Evolutionary conservation across 805 yeast species (phyloP).

Genomic region (Wickerhamomyces silvicola): DNA sequence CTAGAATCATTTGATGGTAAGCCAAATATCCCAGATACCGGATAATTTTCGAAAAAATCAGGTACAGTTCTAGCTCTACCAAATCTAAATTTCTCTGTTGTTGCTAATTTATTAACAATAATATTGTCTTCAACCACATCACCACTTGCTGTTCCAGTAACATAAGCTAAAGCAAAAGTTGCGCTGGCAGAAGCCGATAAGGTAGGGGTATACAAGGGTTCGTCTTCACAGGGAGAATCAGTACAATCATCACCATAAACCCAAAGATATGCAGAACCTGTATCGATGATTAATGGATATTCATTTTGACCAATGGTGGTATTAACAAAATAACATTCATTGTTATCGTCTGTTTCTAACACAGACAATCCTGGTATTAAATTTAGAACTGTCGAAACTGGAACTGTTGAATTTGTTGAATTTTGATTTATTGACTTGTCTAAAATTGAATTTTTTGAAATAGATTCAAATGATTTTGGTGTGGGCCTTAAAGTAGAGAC

Average conservation of each 20-base stretch:
- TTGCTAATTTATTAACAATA: slow-evolving; percentile 26
- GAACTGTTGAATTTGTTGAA: slow-evolving; percentile 3
- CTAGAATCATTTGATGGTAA: slow-evolving; percentile 40
- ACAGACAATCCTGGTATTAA: slow-evolving; percentile 24
- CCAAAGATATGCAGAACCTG: slow-evolving; percentile 64
- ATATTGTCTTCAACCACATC: slow-evolving; percentile 31
- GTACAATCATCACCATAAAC: slow-evolving; percentile 48
- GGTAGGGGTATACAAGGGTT: slow-evolving; percentile 24
- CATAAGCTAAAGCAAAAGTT: slow-evolving; percentile 44
- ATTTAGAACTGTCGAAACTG: slow-evolving; percentile 16
- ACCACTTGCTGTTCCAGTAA: slow-evolving; percentile 50
- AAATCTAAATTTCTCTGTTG: slow-evolving; percentile 36
- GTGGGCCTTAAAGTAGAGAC: not conserved
- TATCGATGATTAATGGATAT: slow-evolving; percentile 52
- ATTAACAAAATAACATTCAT: slow-evolving; percentile 33
- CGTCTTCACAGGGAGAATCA: slow-evolving; percentile 34
- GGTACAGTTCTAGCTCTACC: slow-evolving; percentile 53
- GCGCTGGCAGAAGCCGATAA: slow-evolving; percentile 9
- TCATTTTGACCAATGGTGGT: slow-evolving; percentile 33
- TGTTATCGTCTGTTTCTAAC: slow-evolving; percentile 21
- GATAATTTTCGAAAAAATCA: slow-evolving; percentile 42
- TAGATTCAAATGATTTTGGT: not conserved
- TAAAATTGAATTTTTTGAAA: not conserved
- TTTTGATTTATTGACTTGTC: not conserved
- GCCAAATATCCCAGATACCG: slow-evolving; percentile 56